Conservation (phyloP, 441 rosid genomes). For the Eugenia klotzschiana region DNA sequence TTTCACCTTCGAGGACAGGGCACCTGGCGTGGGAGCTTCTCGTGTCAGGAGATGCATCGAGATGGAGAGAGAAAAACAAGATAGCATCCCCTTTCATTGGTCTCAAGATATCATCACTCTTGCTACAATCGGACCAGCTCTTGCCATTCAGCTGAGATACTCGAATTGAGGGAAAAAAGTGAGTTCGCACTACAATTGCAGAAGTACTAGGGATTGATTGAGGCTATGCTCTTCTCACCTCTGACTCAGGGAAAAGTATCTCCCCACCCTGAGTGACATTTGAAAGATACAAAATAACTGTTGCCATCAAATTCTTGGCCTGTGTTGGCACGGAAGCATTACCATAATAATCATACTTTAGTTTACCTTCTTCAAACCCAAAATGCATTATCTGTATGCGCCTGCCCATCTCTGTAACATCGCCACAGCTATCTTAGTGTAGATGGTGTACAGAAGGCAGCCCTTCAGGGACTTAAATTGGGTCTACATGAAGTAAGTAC, state of each 20-base stretch:
- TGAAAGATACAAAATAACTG: constrained; percentile 59
- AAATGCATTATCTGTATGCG: constrained; percentile 39
- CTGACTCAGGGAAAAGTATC: constrained; percentile 52
- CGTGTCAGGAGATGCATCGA: constrained; percentile 42
- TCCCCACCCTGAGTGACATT: constrained; percentile 63
- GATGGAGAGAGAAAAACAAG: constrained; percentile 53
- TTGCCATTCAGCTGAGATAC: constrained; percentile 25
- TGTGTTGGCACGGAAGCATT: constrained; percentile 19
- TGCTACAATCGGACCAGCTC: constrained; percentile 53
- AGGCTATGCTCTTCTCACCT: constrained; percentile 33
- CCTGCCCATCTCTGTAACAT: constrained; percentile 39
- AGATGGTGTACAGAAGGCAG: neutral
- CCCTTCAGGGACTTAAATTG: neutral
- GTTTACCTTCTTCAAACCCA: constrained; percentile 29
- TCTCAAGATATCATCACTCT: constrained; percentile 23
- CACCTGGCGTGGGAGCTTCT: constrained; percentile 64
- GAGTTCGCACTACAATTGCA: neutral
- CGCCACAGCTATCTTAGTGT: neutral
- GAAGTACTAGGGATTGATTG: neutral
- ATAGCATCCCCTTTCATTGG: constrained; percentile 73
- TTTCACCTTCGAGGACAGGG: constrained; percentile 56
- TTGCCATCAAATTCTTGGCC: constrained; percentile 43
- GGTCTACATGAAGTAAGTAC: constrained; percentile 12
- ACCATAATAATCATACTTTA: constrained; percentile 35
- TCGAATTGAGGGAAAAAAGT: neutral